Evolutionary conservation across 495 filamentous ascomycete genomes (phyloP), one percentile per base, ranked within the genome.

Genomic region (Wilcoxina mikolae): DNA sequence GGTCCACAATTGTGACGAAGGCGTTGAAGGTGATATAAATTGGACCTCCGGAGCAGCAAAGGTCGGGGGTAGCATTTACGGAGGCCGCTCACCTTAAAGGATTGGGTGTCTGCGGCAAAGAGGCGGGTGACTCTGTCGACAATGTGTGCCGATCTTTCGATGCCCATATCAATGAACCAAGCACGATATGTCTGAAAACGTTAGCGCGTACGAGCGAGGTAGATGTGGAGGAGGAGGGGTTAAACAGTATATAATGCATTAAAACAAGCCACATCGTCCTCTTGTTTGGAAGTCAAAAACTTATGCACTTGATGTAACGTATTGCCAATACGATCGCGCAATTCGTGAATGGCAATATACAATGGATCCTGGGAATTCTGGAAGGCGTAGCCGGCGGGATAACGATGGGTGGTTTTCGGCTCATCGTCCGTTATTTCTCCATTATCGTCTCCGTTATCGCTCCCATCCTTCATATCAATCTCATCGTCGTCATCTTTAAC

Each of bases 81-180:
- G 38, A 94, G 69, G 1, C 91, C 91, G 62, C 81, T 93, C 61
- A 95, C 84, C 69, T 94, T 95, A 73, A 94, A 99, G 0, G 88
- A 84, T 28, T 83, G 78, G 35, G 85, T 84, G 62, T 99, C 91
- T 7, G 85, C 82, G 52, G 77, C 76, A 54, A 94, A 80, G 10
- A 99, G 76, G 43, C 86, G 77, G 5, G 80, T 78, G 11, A 95
- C 79, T 23, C 93, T 75, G 63, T 99, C 91, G 26, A 99, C 71
- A 9, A 91, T 85, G 65, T 95, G 93, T 4, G 91, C 90, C 7
- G 88, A 94, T 54, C 91, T 74, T 64, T 99, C 91, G 55, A 95
- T 93, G 18, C 93, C 93, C 43, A 96, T 87, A 60, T 99, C 91
- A 5, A 93, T 83, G 61, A 99, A 95, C 86, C 87, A 99, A n/a